phyloP scores from a whole-genome alignment of 768 basidiomycete genomes.

The Lactarius hatsudake region DNA sequence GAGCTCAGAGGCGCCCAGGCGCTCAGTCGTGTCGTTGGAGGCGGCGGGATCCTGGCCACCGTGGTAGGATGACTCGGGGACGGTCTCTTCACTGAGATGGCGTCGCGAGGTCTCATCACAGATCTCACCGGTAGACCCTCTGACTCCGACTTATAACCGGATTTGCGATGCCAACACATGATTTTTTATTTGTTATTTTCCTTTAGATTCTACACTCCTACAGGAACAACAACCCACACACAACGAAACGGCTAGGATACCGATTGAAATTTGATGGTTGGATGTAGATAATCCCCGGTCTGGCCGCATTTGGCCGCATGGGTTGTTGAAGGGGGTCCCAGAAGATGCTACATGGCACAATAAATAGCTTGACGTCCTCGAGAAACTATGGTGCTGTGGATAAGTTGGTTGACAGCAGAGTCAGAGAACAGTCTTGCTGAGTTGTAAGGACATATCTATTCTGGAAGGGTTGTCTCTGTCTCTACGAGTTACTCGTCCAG shows the following conservation, averaged over 20 bases:
- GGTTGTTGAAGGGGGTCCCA: neutral
- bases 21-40: neutral
- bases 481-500: neutral
- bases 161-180: neutral
- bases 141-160: neutral
- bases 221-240: neutral
- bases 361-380: neutral
- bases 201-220: neutral
- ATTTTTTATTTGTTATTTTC: neutral
- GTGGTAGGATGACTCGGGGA: neutral
- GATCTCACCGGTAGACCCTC: neutral
- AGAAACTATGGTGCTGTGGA: neutral
- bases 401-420: neutral
- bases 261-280: neutral
- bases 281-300: neutral
- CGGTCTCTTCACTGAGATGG: neutral
- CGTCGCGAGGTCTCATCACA: neutral
- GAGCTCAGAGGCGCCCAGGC: neutral
- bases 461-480: neutral
- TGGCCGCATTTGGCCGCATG: neutral
- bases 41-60: neutral
- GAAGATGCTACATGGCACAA: neutral
- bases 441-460: neutral
- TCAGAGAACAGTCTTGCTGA: neutral
- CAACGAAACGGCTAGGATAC: neutral